phyloP scores from a whole-genome alignment of 2,329 filamentous ascomycete species.

The Aspergillus fischeri region DNA sequence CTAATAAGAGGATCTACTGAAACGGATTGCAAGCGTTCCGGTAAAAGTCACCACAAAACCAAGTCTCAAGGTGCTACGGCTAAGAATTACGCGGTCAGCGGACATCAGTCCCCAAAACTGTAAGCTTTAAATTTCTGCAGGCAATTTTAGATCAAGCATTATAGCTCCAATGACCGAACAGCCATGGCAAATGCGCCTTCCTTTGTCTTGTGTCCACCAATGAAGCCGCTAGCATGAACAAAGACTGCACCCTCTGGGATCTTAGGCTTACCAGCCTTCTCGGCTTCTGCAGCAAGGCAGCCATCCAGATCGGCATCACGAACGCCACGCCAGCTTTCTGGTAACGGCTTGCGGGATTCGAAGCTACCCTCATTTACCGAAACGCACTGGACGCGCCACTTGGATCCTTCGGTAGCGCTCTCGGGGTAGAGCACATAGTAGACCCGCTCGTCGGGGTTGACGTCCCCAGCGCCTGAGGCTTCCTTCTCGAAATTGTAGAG shows the following conservation, averaged over 20 bases:
- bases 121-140: background rate
- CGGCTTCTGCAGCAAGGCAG: conserved; percentile 38
- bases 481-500: conserved; percentile 79
- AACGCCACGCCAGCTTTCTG: conserved; percentile 87
- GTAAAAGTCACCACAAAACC: background rate
- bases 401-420: conserved; percentile 66
- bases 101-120: background rate
- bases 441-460: conserved; percentile 53
- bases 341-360: conserved; percentile 83
- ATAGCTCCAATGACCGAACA: conserved; percentile 32
- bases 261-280: conserved; percentile 34
- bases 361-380: conserved; percentile 81
- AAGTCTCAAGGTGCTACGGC: background rate
- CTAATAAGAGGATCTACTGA: background rate
- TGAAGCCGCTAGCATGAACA: conserved; percentile 91
- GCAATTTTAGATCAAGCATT: background rate
- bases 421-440: conserved; percentile 92
- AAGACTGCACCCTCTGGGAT: conserved; percentile 67
- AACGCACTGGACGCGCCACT: conserved; percentile 95
- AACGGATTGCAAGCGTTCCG: background rate
- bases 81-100: background rate
- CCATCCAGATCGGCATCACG: conserved; percentile 79
- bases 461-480: conserved; percentile 30
- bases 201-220: conserved; percentile 89
- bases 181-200: conserved; percentile 87